Evolutionary conservation across 345 rosid genomes (phyloP).

Genomic region (Viola odorata): DNA sequence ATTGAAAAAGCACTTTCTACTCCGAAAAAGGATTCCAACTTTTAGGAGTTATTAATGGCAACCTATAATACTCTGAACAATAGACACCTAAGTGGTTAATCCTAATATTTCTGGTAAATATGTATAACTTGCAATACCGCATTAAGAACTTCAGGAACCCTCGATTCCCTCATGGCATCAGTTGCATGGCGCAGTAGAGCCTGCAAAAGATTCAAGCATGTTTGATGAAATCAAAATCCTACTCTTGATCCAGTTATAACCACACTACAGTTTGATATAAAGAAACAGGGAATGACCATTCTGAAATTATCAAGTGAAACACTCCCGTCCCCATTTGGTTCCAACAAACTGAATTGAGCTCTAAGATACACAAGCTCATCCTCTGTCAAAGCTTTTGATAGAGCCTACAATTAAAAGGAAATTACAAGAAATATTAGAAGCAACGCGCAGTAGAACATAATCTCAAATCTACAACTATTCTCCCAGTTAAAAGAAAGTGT

Average conservation of each 20-base stretch:
- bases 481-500: too few relatives aligned
- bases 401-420: conserved; percentile 51
- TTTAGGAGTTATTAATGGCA: too few relatives aligned
- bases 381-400: conserved; percentile 82
- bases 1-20: too few relatives aligned
- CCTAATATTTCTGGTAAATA: neutral
- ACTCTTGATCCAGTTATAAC: neutral
- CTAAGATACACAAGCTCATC: conserved; percentile 71
- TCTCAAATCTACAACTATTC: neutral
- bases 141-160: conserved; percentile 64
- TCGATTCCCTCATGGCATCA: conserved; percentile 80
- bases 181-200: conserved; percentile 61
- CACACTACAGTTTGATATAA: neutral
- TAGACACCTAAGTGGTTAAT: too few relatives aligned
- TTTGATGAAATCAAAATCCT: neutral
- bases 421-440: conserved; percentile 6
- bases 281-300: conserved; percentile 40
- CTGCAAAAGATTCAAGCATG: conserved; percentile 35
- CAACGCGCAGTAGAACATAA: neutral
- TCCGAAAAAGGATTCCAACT: too few relatives aligned
- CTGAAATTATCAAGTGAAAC: conserved; percentile 67
- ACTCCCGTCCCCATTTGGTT: conserved; percentile 70
- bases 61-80: too few relatives aligned
- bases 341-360: conserved; percentile 76
- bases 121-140: conserved; percentile 35